A percentile compares a stretch with the other conserved stretches of the same genome.
phyloP scores from a whole-genome alignment of 768 basidiomycete species.

The Suillus sp. region DNA sequence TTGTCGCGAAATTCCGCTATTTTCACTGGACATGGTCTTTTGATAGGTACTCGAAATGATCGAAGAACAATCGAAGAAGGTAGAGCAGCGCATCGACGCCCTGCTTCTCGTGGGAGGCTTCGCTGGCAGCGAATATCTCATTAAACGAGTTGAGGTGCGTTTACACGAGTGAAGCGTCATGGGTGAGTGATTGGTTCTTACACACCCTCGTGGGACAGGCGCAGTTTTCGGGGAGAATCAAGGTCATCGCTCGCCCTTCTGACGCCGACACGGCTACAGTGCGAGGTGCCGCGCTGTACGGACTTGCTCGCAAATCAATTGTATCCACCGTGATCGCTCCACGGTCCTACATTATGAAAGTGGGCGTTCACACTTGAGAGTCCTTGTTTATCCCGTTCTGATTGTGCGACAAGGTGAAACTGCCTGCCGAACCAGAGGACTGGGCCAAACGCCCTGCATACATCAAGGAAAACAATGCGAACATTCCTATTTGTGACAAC shows the following conservation, averaged over 20 bases:
- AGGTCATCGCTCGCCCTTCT: conserved; percentile 77
- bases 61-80: conserved; percentile 69
- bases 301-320: conserved; percentile 70
- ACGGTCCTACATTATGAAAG: conserved; percentile 86
- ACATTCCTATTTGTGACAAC: conserved; percentile 81
- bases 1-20: conserved; percentile 14
- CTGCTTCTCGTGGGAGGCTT: conserved; percentile 90
- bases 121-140: conserved; percentile 83
- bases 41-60: conserved; percentile 74
- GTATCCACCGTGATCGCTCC: conserved; percentile 85
- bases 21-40: conserved; percentile 15
- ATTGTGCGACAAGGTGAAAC: conserved; percentile 60
- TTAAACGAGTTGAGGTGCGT: conserved; percentile 73
- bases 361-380: conserved; percentile 28
- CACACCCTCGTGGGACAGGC: conserved; percentile 44
- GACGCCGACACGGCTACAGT: conserved; percentile 89
- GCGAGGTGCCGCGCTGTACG: conserved; percentile 88
- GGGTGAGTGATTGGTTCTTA: conserved; percentile 15
- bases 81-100: conserved; percentile 77
- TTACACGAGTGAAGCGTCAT: conserved; percentile 11
- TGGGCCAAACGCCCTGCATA: conserved; percentile 85
- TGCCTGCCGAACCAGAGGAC: conserved; percentile 86
- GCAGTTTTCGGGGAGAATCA: conserved; percentile 64
- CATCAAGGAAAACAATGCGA: conserved; percentile 75
- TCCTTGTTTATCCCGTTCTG: neutral